Percentiles rank a stretch among this genome's conserved stretches.
phyloP scores from a whole-genome alignment of 129 eudicot genomes.

The Daucus carota region DH1_v3.0 NC_030388.2:25197501-25198000 shows the following conservation, averaged over 20 bases:
- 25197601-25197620: slow-evolving; percentile 38
- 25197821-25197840: slow-evolving; percentile 16
- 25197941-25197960: slow-evolving; percentile 22
- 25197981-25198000: slow-evolving; percentile 6
- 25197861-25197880: slow-evolving; percentile 23
- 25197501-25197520: too few relatives aligned
- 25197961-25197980: slow-evolving; percentile 12
- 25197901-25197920: not conserved
- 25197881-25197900: slow-evolving; percentile 17
- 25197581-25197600: slow-evolving; percentile 13
- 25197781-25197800: slow-evolving; percentile 48
- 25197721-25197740: slow-evolving; percentile 5
- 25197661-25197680: slow-evolving; percentile 29
- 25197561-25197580: not conserved
- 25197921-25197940: slow-evolving; percentile 20
- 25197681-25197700: slow-evolving; percentile 51
- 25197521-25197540: not conserved
- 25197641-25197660: slow-evolving; percentile 26
- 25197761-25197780: slow-evolving; percentile 42
- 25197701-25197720: slow-evolving; percentile 39
- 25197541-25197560: not conserved
- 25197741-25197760: slow-evolving; percentile 5
- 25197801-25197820: slow-evolving; percentile 1
- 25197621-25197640: slow-evolving; percentile 46
- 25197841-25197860: slow-evolving; percentile 43